Evolutionary conservation across 768 basidiomycete genomes (phyloP), one percentile per base, ranked within the genome.

Genomic region (Cystofilobasidium bisporidii): DNA sequence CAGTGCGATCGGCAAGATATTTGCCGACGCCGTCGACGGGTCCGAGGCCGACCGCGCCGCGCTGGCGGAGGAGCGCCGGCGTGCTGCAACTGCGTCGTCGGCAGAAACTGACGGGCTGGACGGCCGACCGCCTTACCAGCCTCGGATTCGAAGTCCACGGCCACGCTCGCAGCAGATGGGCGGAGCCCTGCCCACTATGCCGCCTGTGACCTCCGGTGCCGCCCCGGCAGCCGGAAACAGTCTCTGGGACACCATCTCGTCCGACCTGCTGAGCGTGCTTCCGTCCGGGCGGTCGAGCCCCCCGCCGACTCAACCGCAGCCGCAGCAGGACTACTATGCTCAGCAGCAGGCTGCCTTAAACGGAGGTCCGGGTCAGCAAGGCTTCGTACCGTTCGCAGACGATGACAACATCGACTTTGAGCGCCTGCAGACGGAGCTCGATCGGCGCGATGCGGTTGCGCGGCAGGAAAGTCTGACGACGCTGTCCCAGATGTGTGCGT

Each of bases 1-100:
- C 28, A 72, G 71, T 24, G 74, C 73, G 20, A 69, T 76, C 60
- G 74, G 74, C 6, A 65, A 69, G 45, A 72, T 75, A 32, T 74
- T 76, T 32, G 70, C 70, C 30, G 71, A 73, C 26, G 61, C 70
- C 30, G 36, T 69, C 36, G 68, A 69, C n/a, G 68, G 63, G 30
- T 38, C 58, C 32, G 55, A 24, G 3, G 60, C 40, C 8, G 59
- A 60, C 12, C 47, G 48, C 1, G 32, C 58, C 18, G 32, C 60
- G 20, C 28, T 50, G 5, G n/a, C 26, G 2, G 33, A 59, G 36
- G 41, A 50, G 48, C 15, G 15, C 12, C 63, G 36, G 18, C 28
- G 47, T n/a, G 10, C n/a, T 28, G 32, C 12, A 20, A 50, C 22
- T 20, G 33, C 14, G 12, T 8, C n/a, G 24, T 2, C 24, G 8